Percentiles rank a stretch among this genome's conserved stretches.
These are phyloP conservation scores for Aspergillus vadensis DNA, from an alignment of 2,329 filamentous ascomycete species.

Conservation along the genomic window DNA sequence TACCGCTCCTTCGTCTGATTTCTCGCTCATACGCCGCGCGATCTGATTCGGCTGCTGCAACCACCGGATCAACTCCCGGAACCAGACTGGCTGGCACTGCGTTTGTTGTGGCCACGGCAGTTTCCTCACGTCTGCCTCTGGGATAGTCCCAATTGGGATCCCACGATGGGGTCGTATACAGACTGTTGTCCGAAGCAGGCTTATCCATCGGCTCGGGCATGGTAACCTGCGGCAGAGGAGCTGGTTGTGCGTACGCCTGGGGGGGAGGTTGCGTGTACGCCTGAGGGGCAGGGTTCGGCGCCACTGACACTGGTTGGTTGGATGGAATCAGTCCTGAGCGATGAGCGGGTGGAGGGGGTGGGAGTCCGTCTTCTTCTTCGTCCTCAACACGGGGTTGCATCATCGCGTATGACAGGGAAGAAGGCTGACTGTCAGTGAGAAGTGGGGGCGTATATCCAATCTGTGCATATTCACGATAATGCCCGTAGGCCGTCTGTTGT, in stretches of 20 bases:
- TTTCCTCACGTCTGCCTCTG: too few relatives aligned
- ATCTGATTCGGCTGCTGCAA: conserved; percentile 33
- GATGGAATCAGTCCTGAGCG: conserved; percentile 22
- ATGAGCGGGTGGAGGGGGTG: conserved; percentile 24
- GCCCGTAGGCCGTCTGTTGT: not conserved
- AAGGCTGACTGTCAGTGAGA: not conserved
- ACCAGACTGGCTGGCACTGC: too few relatives aligned
- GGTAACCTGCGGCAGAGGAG: too few relatives aligned
- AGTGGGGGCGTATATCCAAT: not conserved
- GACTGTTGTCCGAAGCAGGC: too few relatives aligned
- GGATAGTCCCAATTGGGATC: too few relatives aligned
- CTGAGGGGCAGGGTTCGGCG: too few relatives aligned
- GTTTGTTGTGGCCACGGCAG: too few relatives aligned
- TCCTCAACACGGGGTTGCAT: conserved; percentile 54
- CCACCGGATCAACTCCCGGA: conserved; percentile 39
- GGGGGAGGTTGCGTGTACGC: too few relatives aligned
- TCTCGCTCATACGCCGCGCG: conserved; percentile 31
- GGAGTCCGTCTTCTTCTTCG: conserved; percentile 43
- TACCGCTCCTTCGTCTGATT: conserved; percentile 28
- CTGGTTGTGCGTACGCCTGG: too few relatives aligned
- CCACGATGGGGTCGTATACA: too few relatives aligned
- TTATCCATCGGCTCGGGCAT: too few relatives aligned
- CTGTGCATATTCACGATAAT: not conserved
- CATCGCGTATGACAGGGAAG: conserved; percentile 37
- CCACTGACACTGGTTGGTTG: conserved; percentile 38